A percentile compares a stretch with the other conserved stretches of the same genome.
Evolutionary conservation across 2,329 filamentous ascomycete species (phyloP).

Genomic region (Cladophialophora exuberans): DNA sequence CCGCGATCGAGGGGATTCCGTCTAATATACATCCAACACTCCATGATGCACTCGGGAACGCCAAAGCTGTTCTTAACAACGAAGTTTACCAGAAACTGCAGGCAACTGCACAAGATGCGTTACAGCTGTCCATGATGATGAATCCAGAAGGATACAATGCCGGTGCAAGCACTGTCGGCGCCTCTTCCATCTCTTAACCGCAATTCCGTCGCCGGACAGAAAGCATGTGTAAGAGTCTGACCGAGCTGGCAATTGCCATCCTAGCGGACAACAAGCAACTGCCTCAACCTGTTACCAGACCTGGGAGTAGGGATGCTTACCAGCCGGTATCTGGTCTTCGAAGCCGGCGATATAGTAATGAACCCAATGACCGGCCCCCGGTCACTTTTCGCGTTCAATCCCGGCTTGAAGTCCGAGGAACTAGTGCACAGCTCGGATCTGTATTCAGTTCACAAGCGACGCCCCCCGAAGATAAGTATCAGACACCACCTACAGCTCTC

Average conservation of each 20-base stretch:
- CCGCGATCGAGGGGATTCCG: constrained; percentile 46
- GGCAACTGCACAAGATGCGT: constrained; percentile 76
- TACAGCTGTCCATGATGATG: constrained; percentile 77
- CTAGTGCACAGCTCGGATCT: constrained; percentile 23
- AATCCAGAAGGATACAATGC: constrained; percentile 45
- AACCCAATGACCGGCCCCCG: constrained; percentile 40
- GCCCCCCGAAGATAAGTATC: constrained; percentile 17
- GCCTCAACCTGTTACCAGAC: constrained; percentile 28
- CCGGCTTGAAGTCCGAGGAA: constrained; percentile 45
- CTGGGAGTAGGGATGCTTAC: constrained; percentile 37
- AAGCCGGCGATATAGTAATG: constrained; percentile 42
- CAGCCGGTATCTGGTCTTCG: constrained; percentile 39
- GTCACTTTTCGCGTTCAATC: constrained; percentile 37
- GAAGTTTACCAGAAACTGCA: constrained; percentile 81
- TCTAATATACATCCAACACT: constrained; percentile 71
- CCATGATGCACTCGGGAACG: constrained; percentile 78
- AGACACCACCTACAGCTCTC: constrained; percentile 36
- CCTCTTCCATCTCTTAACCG: constrained; percentile 65
- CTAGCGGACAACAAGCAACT: constrained; percentile 57
- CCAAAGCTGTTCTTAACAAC: constrained; percentile 68
- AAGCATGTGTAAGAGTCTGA: constrained; percentile 87
- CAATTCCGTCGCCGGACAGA: constrained; percentile 89
- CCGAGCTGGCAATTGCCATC: constrained; percentile 86
- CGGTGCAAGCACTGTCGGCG: constrained; percentile 57
- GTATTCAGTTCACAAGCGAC: constrained; percentile 15